Percentiles rank a stretch among this genome's conserved stretches.
Evolutionary conservation across 441 rosid genomes (phyloP).

Genomic region (Erodium chrysanthum): DNA sequence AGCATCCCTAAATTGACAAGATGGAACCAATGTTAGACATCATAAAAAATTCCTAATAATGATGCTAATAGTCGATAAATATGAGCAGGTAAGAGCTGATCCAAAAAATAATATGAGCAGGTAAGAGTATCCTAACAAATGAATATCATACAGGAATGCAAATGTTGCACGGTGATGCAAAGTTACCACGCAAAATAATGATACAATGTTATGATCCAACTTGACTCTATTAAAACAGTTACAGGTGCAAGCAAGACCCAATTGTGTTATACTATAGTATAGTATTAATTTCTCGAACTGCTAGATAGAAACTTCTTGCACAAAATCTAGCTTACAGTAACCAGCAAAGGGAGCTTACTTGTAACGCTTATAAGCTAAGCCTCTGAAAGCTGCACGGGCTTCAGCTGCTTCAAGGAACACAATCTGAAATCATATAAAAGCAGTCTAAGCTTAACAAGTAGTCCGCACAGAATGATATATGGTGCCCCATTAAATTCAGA

Average conservation of each 20-base stretch:
- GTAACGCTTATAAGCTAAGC: conserved; percentile 80
- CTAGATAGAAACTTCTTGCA: not conserved
- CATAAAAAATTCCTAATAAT: not conserved
- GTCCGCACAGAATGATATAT: not conserved
- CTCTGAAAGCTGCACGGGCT: conserved; percentile 78
- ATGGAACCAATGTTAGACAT: conserved; percentile 12
- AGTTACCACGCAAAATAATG: not conserved
- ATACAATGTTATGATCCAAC: not conserved
- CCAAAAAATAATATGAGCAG: not conserved
- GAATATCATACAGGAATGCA: not conserved
- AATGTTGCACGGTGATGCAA: not conserved
- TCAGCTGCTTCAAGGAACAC: conserved; percentile 76
- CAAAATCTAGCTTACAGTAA: not conserved
- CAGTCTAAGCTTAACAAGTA: not conserved
- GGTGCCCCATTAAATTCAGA: not conserved
- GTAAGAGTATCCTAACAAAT: not conserved
- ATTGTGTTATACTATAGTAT: not conserved
- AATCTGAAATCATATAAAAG: conserved; percentile 38
- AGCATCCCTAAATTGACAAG: conserved; percentile 51
- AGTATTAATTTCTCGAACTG: not conserved
- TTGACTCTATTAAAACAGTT: not conserved
- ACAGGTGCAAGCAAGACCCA: conserved; percentile 2
- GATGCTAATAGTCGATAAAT: not conserved
- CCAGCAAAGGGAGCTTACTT: conserved; percentile 41
- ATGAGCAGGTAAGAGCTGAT: not conserved